phyloP scores from a whole-genome alignment of 2,329 filamentous ascomycete species.

The Monosporascus cannonballus region DNA sequence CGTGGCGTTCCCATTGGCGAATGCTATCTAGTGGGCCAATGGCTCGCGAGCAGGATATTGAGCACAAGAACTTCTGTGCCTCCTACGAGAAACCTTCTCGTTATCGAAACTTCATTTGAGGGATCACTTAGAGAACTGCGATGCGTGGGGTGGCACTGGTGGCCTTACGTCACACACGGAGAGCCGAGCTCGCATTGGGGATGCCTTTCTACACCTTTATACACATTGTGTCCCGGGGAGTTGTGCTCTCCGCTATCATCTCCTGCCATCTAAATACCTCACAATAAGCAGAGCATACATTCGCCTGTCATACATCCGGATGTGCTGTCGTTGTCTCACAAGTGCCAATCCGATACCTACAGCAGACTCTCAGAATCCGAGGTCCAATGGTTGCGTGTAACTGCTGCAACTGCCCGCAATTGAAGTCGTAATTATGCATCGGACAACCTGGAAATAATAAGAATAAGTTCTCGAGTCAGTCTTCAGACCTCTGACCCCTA shows the following conservation, averaged over 20 bases:
- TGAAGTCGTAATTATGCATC: slow-evolving; percentile 14
- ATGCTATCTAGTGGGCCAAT: slow-evolving; percentile 27
- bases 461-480: slow-evolving; percentile 5
- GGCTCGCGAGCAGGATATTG: slow-evolving; percentile 25
- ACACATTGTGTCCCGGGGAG: neutral
- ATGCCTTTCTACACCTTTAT: neutral
- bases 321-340: slow-evolving; percentile 16
- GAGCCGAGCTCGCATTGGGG: neutral
- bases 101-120: slow-evolving; percentile 14
- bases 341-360: slow-evolving; percentile 16
- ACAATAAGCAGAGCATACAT: slow-evolving; percentile 15
- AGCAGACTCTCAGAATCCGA: slow-evolving; percentile 11
- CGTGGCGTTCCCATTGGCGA: slow-evolving; percentile 29
- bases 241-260: slow-evolving; percentile 11
- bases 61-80: slow-evolving; percentile 28
- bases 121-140: neutral
- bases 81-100: slow-evolving; percentile 18
- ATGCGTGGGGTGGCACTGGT: neutral
- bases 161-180: neutral
- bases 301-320: slow-evolving; percentile 11
- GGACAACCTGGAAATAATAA: slow-evolving; percentile 5
- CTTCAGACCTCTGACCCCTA: slow-evolving; percentile 6
- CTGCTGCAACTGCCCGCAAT: slow-evolving; percentile 16
- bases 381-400: slow-evolving; percentile 16
- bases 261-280: slow-evolving; percentile 18